These are phyloP conservation scores for Fusarium sp. DNA, from an alignment of 2,329 filamentous ascomycete species.

Conservation along the genomic window DNA sequence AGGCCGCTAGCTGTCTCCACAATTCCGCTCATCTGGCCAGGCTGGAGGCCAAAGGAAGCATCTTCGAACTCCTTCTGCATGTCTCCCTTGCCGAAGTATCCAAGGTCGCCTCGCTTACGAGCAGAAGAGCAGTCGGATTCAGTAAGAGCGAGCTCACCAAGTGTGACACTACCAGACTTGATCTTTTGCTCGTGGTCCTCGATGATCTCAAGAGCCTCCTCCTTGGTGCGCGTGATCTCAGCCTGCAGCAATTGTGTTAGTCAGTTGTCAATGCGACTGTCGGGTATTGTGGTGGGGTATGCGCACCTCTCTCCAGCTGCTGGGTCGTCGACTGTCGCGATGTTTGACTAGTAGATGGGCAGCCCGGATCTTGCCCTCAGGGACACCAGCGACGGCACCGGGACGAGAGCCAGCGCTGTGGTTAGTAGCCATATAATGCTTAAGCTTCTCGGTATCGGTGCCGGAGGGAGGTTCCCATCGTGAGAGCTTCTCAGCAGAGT, in stretches of 20 bases:
- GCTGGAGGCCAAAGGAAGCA: conserved; percentile 88
- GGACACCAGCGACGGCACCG: conserved; percentile 55
- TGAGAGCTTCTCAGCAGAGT: conserved; percentile 84
- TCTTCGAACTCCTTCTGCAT: conserved; percentile 99
- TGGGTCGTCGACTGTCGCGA: conserved; percentile 84
- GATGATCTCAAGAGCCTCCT: conserved; percentile 85
- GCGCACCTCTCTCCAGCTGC: conserved; percentile 86
- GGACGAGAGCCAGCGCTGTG: conserved; percentile 71
- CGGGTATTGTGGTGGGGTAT: background rate
- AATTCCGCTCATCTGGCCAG: conserved; percentile 85
- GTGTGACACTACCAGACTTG: conserved; percentile 71
- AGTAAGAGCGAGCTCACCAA: conserved; percentile 86
- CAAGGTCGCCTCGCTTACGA: conserved; percentile 92
- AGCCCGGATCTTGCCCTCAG: conserved; percentile 88
- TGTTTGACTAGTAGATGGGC: conserved; percentile 97
- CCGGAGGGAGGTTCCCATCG: conserved; percentile 93
- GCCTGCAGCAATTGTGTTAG: conserved; percentile 56
- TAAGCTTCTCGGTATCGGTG: conserved; percentile 92
- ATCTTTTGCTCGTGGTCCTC: conserved; percentile 81
- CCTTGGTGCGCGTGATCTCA: conserved; percentile 87
- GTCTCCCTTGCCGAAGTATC: conserved; percentile 92
- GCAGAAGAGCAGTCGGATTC: conserved; percentile 98
- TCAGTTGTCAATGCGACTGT: background rate
- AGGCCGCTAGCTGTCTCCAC: conserved; percentile 94
- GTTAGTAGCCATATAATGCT: conserved; percentile 90